Evolutionary conservation across 805 yeast species (phyloP), one percentile per base, ranked within the genome.

Genomic region (Metschnikowia cerradonensis): DNA sequence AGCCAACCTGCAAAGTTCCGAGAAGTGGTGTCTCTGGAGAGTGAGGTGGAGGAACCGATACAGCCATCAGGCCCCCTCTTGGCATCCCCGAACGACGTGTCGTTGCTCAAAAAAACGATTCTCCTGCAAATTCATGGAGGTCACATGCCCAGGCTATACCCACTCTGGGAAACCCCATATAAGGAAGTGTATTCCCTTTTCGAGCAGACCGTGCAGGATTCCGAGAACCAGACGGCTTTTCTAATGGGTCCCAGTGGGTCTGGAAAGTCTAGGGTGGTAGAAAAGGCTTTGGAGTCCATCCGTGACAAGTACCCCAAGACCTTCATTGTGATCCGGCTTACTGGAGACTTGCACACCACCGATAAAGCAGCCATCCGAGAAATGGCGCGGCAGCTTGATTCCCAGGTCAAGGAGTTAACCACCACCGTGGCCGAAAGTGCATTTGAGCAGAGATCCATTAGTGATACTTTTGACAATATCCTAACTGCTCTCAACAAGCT

Each of bases 341-440:
- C 85, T 52, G 97, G 97, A 0, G 67, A 77, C 13, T 76, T 84
- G 3, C 96, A 89, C 62, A 63, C 76, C 4, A 90, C 86, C 57
- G 98, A 92, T 61, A 78, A 76, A 43, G 70, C 79, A 45, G 98
- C 98, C 0, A 79, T 94, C 13, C 77, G 91, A 47, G 91, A 89
- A 56, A 86, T 94, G 51, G 96, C 96, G 0, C 73, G 85, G 41
- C 97, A 91, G 65, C 68, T 92, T 38, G 96, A 89, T 62, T 62
- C 64, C 54, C 61, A 57, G 41, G 55, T 63, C 7, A 52, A 50
- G 31, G 52, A 51, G 20, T 45, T 50, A 54, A 47, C 59, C 56
- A 53, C 52, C 10, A 48, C 45, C 3, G 50, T 54, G n/a, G 54
- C 55, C 23, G 53, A 58, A 19, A 54, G 58, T 51, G 53, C 54